Evolutionary conservation across 1,284 basidiomycete genomes (phyloP).

Genomic region (Anthracocystis setariae): DNA sequence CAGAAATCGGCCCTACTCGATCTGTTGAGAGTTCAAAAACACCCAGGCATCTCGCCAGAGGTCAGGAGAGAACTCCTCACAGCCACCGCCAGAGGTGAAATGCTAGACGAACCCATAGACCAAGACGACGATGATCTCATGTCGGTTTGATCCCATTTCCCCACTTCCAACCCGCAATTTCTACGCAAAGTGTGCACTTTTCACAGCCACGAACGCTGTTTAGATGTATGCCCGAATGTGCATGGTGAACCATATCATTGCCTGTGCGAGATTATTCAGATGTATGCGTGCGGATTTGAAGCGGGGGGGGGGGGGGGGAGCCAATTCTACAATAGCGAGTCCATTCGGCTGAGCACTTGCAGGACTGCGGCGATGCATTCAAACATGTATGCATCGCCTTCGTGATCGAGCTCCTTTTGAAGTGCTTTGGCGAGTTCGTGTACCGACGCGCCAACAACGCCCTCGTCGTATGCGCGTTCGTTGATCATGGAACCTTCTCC

Average conservation of each 20-base stretch:
- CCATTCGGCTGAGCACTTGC: slow-evolving; percentile 59
- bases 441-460: slow-evolving; percentile 43
- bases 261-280: too few species aligned
- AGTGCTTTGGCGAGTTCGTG: slow-evolving; percentile 56
- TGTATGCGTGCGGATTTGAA: too few species aligned
- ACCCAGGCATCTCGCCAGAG: slow-evolving; percentile 88
- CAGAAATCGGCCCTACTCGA: slow-evolving; percentile 98
- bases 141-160: slow-evolving; percentile 33
- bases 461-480: slow-evolving; percentile 31
- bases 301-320: too few species aligned
- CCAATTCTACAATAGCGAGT: slow-evolving; percentile 49
- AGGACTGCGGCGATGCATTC: slow-evolving; percentile 65
- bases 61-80: slow-evolving; percentile 81
- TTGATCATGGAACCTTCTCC: slow-evolving; percentile 36
- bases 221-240: background rate
- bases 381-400: slow-evolving; percentile 50
- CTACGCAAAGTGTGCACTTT: background rate
- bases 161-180: slow-evolving; percentile 6
- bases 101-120: slow-evolving; percentile 65
- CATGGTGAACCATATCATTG: background rate
- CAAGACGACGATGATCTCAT: slow-evolving; percentile 55
- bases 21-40: slow-evolving; percentile 85
- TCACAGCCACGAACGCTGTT: too few species aligned
- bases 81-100: slow-evolving; percentile 71
- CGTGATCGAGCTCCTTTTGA: slow-evolving; percentile 50